Base-by-base conservation (phyloP, 768 basidiomycete species). In the Agrocybe praecox region DNA sequence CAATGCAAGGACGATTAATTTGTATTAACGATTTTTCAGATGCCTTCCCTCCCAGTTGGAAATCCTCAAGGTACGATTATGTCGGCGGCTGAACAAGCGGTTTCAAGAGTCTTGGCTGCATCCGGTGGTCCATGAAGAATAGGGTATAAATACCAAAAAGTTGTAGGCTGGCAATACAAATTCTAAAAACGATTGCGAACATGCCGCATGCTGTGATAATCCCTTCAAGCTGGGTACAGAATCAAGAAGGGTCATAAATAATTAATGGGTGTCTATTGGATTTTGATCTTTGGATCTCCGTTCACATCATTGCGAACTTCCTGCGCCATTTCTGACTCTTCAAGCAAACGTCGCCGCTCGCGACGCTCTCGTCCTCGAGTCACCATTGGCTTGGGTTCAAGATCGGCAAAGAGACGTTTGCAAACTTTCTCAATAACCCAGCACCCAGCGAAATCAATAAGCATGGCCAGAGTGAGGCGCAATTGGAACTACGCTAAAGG, bases 361-460 rank as follows among this genome's bases (percentile, higher is more conserved):
- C 91, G 76, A 26, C 95, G 79, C 65, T 95, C 92, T 44, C 90
- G 77, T 3, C 95, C 95, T 5, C 87, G 82, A 0, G 91, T 94
- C 48, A 98, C 80, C 81, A 98, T 85, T 44, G 79, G 73, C 68
- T 89, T 92, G 2, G 95, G 94, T 66, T 93, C 89, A 18, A 96
- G 77, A 63, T 92, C 86, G 11, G 95, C 94, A 70, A 98, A 96
- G 24, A 96, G 69, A 47, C 80, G 74, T 72, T 98, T 98, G 79
- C 94, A 95, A 7, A 76, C 69, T 49, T 80, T 79, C 69, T 99
- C 96, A 47, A 97, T 81, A 46, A 87, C 63, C 83, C 84, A 98
- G 67, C 96, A 98, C 0, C 92, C 94, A 6, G 72, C 83, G 61
- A 97, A 97, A 73, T 99, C 97, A 48, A 87, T 69, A 24, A 91